Evolutionary conservation across 2,329 filamentous ascomycete species (phyloP), one percentile per base, ranked within the genome.

Genomic region (Xylariaceae sp.): DNA sequence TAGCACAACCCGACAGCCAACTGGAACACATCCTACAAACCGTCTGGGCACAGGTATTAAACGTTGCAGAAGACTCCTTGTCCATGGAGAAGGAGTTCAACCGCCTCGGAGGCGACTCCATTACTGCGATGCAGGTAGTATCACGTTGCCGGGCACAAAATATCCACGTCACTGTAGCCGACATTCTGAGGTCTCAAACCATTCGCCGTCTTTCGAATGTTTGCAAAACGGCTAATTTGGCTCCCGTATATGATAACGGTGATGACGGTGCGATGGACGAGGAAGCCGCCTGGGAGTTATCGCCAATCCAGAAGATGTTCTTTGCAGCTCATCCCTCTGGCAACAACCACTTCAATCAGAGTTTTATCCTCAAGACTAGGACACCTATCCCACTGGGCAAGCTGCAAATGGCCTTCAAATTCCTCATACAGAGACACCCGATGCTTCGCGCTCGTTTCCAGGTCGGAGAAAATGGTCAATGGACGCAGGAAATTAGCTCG

Each of bases 71-170:
- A 19, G 31, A 33, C 21, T 17, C 17, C 17, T 6, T 46, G 16
- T 33, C 28, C 19, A 28, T 36, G 8, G 31, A 29, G 28, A 21
- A 29, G 19, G 17, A n/a, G 16, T 46, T 46, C 31, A 34, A 16
- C 12, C 31, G 29, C 21, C 44, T 46, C 19, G 44, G 44, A 12
- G 44, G 44, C 44, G 44, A 46, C 26, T 46, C 44, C 19, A 46
- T 46, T 16, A 24, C 44, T 21, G 44, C 44, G n/a, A 29, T 46
- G 44, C 44, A 46, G 16, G 44, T 36, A 23, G 28, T 36, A 29
- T 33, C 44, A 34, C 28, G 28, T 34, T 19, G 28, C 28, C 44
- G 44, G 17, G 21, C 17, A 36, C 28, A 34, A 34, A 29, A 29
- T 24, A 17, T 46, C 16, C n/a, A 33, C 16, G 31, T 46, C 28